These are phyloP conservation scores for Strigomonas galati DNA, from an alignment of 208 protist species.

Conservation along the genomic window DNA sequence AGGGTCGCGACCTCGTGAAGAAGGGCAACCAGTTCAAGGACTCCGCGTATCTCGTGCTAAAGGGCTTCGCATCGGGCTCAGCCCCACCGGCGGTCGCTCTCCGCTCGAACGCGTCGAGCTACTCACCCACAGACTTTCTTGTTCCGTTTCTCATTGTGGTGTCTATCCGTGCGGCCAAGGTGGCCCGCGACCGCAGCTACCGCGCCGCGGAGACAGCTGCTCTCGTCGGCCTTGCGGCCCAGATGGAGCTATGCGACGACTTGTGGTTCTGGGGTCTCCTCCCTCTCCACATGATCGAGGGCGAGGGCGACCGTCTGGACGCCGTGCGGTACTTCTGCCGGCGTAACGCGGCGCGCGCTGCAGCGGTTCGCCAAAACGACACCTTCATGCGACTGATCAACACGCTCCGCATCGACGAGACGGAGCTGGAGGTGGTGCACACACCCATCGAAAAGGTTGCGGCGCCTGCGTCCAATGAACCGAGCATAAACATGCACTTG, in stretches of 20 bases:
- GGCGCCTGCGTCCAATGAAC: conserved; percentile 37
- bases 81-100: conserved; percentile 52
- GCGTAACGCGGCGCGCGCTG: conserved; percentile 66
- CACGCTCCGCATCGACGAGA: conserved; percentile 36
- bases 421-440: conserved; percentile 38
- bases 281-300: conserved; percentile 80
- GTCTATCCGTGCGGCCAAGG: conserved; percentile 42
- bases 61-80: conserved; percentile 54
- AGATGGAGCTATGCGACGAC: conserved; percentile 64
- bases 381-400: conserved; percentile 42
- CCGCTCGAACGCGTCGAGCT: conserved; percentile 85
- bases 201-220: conserved; percentile 57
- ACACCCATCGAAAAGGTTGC: conserved; percentile 24
- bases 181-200: conserved; percentile 50
- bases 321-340: conserved; percentile 67
- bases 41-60: conserved; percentile 67
- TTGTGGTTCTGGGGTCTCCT: conserved; percentile 81
- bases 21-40: conserved; percentile 73
- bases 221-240: conserved; percentile 63
- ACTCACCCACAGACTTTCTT: conserved; percentile 73
- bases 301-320: conserved; percentile 23
- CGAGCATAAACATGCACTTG: conserved; percentile 65
- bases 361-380: neutral
- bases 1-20: conserved; percentile 52
- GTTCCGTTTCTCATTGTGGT: conserved; percentile 73